These are phyloP conservation scores for Aspergillus sp. DNA, from an alignment of 2,329 filamentous ascomycete species.

Conservation along the genomic window DNA sequence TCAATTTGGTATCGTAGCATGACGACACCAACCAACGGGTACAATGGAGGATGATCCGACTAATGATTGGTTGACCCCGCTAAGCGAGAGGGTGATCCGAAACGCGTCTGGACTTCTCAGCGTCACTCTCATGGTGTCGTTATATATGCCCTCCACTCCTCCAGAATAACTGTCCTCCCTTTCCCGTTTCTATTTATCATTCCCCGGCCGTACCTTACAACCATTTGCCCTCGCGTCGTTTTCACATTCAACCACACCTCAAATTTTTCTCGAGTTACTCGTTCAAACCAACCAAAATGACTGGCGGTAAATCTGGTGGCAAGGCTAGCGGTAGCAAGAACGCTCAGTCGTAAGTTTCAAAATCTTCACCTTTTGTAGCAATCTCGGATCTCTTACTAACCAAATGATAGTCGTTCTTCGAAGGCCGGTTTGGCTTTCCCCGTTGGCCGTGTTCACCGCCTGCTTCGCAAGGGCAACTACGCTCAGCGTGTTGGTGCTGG, in stretches of 20 bases:
- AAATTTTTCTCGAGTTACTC: slow-evolving; percentile 27
- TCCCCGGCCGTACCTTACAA: slow-evolving; percentile 2
- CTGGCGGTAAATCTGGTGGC: slow-evolving; percentile 99
- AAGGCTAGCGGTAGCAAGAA: slow-evolving; percentile 99
- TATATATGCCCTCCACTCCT: slow-evolving; percentile 43
- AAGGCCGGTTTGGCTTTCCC: slow-evolving; percentile 99
- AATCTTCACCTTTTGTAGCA: not conserved
- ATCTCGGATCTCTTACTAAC: slow-evolving; percentile 38
- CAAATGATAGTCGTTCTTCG: slow-evolving; percentile 76
- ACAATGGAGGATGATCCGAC: slow-evolving; percentile 30
- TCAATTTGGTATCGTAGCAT: slow-evolving; percentile 25
- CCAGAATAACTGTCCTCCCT: slow-evolving; percentile 32
- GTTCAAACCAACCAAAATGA: slow-evolving; percentile 75
- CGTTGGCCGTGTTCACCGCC: slow-evolving; percentile 98
- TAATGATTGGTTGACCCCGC: slow-evolving; percentile 41
- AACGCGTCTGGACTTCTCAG: slow-evolving; percentile 38
- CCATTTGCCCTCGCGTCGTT: slow-evolving; percentile 4
- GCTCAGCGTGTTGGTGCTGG: slow-evolving; percentile 98
- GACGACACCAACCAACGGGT: slow-evolving; percentile 15
- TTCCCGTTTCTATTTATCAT: slow-evolving; percentile 16
- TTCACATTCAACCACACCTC: slow-evolving; percentile 14
- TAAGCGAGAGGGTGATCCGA: slow-evolving; percentile 51
- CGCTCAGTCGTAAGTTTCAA: slow-evolving; percentile 86
- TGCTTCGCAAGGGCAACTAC: slow-evolving; percentile 98
- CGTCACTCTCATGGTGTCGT: slow-evolving; percentile 44